Evolutionary conservation across 352 stramenopile species (phyloP).

Genomic region (Globisporangium megalacanthum): DNA sequence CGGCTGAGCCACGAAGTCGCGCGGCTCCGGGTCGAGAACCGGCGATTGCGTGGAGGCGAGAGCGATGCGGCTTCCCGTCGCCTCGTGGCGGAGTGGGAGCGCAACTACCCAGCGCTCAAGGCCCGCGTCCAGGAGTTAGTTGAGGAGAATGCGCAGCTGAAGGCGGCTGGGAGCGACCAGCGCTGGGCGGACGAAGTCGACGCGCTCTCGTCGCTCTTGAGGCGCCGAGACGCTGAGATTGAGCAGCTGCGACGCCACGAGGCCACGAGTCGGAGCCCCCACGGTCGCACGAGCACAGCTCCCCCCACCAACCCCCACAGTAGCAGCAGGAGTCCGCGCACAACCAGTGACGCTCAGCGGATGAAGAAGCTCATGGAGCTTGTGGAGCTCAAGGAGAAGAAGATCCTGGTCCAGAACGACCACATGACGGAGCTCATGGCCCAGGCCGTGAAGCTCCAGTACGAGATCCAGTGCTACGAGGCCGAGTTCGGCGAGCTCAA

Average conservation of each 20-base stretch:
- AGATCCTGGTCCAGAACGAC: conserved; percentile 82
- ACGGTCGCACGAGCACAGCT: not conserved
- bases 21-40: conserved; percentile 51
- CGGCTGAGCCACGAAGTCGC: conserved; percentile 32
- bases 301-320: not conserved
- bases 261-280: conserved; percentile 7
- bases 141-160: conserved; percentile 45
- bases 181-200: conserved; percentile 43
- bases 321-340: conserved; percentile 11
- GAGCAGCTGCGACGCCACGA: conserved; percentile 20
- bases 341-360: conserved; percentile 25
- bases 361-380: conserved; percentile 42
- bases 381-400: conserved; percentile 62
- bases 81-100: conserved; percentile 25
- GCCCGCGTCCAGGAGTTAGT: conserved; percentile 40
- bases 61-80: conserved; percentile 11
- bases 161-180: conserved; percentile 45
- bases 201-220: conserved; percentile 35
- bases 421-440: conserved; percentile 83
- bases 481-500: conserved; percentile 28
- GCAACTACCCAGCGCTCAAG: conserved; percentile 41
- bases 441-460: conserved; percentile 66
- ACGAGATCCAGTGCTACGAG: conserved; percentile 60
- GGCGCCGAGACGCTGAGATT: conserved; percentile 50
- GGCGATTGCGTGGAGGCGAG: conserved; percentile 14